phyloP scores from a whole-genome alignment of 1,284 basidiomycete species.

The Stereum hirsutum region DNA sequence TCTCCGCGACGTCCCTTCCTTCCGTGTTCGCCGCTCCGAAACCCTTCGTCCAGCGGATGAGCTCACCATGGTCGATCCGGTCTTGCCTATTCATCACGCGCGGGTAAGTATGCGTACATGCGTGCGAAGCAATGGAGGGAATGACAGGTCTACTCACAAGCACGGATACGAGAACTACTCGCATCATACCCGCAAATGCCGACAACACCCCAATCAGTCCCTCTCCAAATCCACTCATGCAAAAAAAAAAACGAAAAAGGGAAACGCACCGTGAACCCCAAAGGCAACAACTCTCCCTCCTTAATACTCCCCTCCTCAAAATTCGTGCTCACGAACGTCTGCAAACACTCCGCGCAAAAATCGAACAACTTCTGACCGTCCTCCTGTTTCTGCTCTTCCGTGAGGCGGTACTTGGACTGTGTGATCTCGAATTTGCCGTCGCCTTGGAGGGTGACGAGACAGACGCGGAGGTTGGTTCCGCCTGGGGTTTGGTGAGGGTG shows the following conservation, averaged over 20 bases:
- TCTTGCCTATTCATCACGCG: slow-evolving; percentile 52
- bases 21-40: slow-evolving; percentile 92
- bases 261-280: slow-evolving; percentile 84
- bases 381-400: slow-evolving; percentile 98
- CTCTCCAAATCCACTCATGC: too few species aligned
- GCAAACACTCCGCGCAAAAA: slow-evolving; percentile 93
- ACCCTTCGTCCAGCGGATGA: slow-evolving; percentile 99
- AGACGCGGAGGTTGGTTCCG: slow-evolving; percentile 96
- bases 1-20: slow-evolving; percentile 84
- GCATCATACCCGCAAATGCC: too few species aligned
- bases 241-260: slow-evolving; percentile 1
- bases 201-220: too few species aligned
- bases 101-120: not conserved
- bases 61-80: slow-evolving; percentile 88
- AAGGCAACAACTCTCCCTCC: slow-evolving; percentile 67
- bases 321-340: slow-evolving; percentile 83
- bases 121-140: not conserved
- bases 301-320: slow-evolving; percentile 55
- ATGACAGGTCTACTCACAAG: slow-evolving; percentile 40
- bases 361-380: slow-evolving; percentile 94
- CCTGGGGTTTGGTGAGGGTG: slow-evolving; percentile 29
- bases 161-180: slow-evolving; percentile 93
- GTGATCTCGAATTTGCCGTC: slow-evolving; percentile 96
- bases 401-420: slow-evolving; percentile 94
- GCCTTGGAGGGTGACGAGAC: slow-evolving; percentile 89